phyloP scores from a whole-genome alignment of 768 basidiomycete genomes.

The Auricularia sp. region DNA sequence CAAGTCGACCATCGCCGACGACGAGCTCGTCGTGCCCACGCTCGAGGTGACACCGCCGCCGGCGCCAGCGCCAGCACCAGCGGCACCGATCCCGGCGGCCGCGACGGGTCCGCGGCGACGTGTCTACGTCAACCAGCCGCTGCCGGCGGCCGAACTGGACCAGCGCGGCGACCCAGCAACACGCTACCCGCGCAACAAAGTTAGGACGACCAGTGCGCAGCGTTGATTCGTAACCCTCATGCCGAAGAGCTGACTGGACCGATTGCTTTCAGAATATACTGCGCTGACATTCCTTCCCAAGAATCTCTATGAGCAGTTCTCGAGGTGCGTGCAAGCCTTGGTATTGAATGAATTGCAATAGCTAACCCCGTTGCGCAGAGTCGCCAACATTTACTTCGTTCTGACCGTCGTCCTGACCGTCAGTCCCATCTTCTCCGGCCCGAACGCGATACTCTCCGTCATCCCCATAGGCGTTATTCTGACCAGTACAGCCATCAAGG shows the following conservation, averaged over 20 bases:
- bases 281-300: constrained; percentile 83
- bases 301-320: constrained; percentile 92
- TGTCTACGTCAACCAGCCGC: constrained; percentile 69
- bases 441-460: constrained; percentile 69
- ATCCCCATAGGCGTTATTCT: constrained; percentile 84
- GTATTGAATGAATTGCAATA: neutral
- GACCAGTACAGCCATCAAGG: constrained; percentile 84
- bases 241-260: neutral
- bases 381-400: constrained; percentile 91
- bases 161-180: constrained; percentile 60
- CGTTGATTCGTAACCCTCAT: neutral
- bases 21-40: neutral
- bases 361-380: constrained; percentile 22
- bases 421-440: constrained; percentile 85
- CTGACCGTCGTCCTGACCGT: constrained; percentile 62
- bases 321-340: constrained; percentile 40
- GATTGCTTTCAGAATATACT: constrained; percentile 61
- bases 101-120: constrained; percentile 52
- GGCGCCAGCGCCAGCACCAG: neutral
- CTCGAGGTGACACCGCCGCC: neutral
- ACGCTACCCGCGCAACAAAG: constrained; percentile 87
- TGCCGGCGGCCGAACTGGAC: constrained; percentile 57
- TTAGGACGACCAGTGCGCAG: constrained; percentile 79
- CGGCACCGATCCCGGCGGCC: constrained; percentile 12
- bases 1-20: neutral